Base-by-base conservation (phyloP, 345 rosid species). In the Salix viminalis region DNA sequence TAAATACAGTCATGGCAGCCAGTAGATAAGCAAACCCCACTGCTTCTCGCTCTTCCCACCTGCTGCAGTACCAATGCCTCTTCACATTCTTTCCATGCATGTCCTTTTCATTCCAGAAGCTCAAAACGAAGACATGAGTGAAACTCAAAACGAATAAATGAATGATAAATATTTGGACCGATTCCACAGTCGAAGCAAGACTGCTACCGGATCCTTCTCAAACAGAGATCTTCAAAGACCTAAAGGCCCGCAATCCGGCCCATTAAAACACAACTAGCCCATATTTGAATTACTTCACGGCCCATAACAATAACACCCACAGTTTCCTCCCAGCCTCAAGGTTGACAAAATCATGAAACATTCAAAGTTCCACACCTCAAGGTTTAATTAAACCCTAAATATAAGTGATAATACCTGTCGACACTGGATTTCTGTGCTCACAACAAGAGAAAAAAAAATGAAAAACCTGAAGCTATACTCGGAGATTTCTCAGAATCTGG, bases 391-490 rank as follows among this genome's bases (percentile, higher is more conserved):
- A 41, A 41, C 6, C 28, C 62, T n/a, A 58, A 58, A 10, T 12
- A 41, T 12, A 10, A 41, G 46, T 41, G 3, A 11, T 2, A 41
- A 10, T 9, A 41, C 46, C 46, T 41, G 46, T 41, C 4, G 46
- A 41, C 14, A 41, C 46, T 58, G 62, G 10, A 10, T 8, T 3
- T 58, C 14, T 58, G 26, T 56, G 62, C 62, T 56, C 23, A 1
- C 62, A 56, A 12, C 11, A 11, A 19, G 23, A 52, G 23, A 19
- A 8, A 54, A 8, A 54, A 69, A 30, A 64, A 93, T 93, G 99
- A 91, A 92, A 54, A 93, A 96, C 78, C 79, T 91, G 81, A 89
- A 92, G 89, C 92, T 92, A 16, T 84, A 82, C 73, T 83, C 90
- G 0, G 94, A 91, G 86, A 75, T 86, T 48, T 70, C 92, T 74